Percentiles rank a stretch among this genome's conserved stretches.
These are phyloP conservation scores for Groenewaldozyma auringiensis DNA, from an alignment of 1,139 yeast genomes.

Conservation along the genomic window DNA sequence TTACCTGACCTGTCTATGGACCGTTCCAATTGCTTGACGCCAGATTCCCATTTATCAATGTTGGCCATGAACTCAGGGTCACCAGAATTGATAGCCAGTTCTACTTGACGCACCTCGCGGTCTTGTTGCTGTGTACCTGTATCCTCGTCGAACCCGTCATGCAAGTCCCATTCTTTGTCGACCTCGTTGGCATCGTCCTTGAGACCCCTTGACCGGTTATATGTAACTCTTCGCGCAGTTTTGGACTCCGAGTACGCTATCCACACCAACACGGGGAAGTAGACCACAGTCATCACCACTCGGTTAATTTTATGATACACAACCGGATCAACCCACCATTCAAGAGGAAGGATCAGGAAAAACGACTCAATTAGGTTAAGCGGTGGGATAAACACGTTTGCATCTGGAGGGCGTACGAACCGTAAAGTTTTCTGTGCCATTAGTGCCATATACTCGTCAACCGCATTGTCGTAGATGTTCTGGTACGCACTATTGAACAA, in stretches of 20 bases:
- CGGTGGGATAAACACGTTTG: conserved; percentile 80
- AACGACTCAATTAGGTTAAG: conserved; percentile 62
- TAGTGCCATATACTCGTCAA: conserved; percentile 76
- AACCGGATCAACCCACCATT: conserved; percentile 32
- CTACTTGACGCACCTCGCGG: conserved; percentile 39
- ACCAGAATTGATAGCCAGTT: conserved; percentile 34
- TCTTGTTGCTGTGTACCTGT: conserved; percentile 24
- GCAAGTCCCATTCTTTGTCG: conserved; percentile 75
- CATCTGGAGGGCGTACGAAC: conserved; percentile 83
- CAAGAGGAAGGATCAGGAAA: conserved; percentile 37
- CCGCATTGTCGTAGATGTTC: conserved; percentile 72
- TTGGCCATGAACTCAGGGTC: conserved; percentile 54
- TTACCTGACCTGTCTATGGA: not conserved
- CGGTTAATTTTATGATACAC: conserved; percentile 25
- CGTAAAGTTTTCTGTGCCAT: conserved; percentile 78
- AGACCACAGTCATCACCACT: conserved; percentile 53
- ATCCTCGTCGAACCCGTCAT: conserved; percentile 60
- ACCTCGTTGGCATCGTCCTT: conserved; percentile 76
- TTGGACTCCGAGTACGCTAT: conserved; percentile 58
- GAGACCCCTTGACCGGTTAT: conserved; percentile 57
- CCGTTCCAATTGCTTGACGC: conserved; percentile 27
- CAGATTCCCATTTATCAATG: conserved; percentile 41
- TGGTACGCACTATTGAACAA: conserved; percentile 79
- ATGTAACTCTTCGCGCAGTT: conserved; percentile 60
- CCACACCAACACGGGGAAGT: conserved; percentile 57